Percentiles rank a stretch among this genome's conserved stretches.
These are phyloP conservation scores for Bertia moriformis DNA, from an alignment of 2,329 filamentous ascomycete genomes.

Conservation along the genomic window DNA sequence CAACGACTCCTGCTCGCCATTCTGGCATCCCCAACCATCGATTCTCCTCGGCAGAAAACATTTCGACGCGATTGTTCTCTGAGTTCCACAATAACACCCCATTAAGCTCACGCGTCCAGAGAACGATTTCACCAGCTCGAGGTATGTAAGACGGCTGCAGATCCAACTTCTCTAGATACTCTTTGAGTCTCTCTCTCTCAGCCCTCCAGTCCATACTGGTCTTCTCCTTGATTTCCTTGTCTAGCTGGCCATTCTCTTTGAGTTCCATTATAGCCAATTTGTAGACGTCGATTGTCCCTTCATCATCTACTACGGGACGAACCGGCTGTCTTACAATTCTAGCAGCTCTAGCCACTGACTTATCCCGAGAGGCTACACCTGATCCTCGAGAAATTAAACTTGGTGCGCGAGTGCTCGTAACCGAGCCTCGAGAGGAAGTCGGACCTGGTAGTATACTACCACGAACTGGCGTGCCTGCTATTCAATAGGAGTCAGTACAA, in stretches of 20 bases:
- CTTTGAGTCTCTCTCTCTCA: constrained; percentile 24
- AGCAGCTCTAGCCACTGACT: too few species aligned
- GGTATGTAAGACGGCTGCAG: constrained; percentile 33
- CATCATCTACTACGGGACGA: background rate
- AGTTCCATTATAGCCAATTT: constrained; percentile 31
- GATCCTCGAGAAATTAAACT: too few species aligned
- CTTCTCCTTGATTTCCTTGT: constrained; percentile 28
- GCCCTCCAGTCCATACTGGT: constrained; percentile 41
- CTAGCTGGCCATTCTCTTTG: constrained; percentile 19
- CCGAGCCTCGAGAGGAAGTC: too few species aligned
- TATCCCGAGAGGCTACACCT: too few species aligned
- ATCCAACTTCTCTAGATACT: constrained; percentile 22
- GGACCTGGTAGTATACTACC: too few species aligned
- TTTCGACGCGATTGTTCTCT: constrained; percentile 3
- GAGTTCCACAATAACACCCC: constrained; percentile 20
- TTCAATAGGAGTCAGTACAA: too few species aligned
- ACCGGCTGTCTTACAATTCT: background rate
- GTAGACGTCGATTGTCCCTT: constrained; percentile 27
- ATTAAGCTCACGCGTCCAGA: constrained; percentile 26
- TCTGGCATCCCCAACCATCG: constrained; percentile 19
- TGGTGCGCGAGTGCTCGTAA: too few species aligned
- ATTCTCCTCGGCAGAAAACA: constrained; percentile 13
- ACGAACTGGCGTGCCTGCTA: too few species aligned
- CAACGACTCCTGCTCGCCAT: constrained; percentile 43
- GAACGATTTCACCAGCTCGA: constrained; percentile 37